These are phyloP conservation scores for Pseudoturritis turrita DNA, from an alignment of 345 rosid genomes.

Conservation along the genomic window DNA sequence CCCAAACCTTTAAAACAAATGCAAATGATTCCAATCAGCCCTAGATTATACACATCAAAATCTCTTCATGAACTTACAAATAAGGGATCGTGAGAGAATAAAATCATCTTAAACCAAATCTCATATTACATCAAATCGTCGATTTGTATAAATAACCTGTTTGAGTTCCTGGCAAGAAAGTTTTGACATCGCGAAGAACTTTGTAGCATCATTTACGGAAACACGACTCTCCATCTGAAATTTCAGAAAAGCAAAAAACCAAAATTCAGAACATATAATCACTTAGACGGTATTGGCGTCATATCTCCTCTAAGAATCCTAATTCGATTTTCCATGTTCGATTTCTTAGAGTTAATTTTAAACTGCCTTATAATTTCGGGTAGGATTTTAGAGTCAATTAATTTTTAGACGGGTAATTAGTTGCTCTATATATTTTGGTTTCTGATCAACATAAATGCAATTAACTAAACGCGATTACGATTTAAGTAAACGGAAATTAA, in stretches of 20 bases:
- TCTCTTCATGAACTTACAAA: not conserved
- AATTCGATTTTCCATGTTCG: too few species aligned
- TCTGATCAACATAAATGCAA: too few species aligned
- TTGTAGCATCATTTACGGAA: slow-evolving; percentile 72
- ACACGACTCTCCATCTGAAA: slow-evolving; percentile 77
- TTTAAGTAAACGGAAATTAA: too few species aligned
- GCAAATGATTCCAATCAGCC: not conserved
- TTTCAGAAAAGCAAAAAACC: not conserved
- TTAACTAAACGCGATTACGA: too few species aligned
- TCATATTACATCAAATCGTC: not conserved
- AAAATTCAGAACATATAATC: not conserved
- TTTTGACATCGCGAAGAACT: slow-evolving; percentile 76
- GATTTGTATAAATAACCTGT: slow-evolving; percentile 50
- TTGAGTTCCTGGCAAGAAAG: slow-evolving; percentile 90
- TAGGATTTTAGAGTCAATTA: too few species aligned
- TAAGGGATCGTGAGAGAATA: not conserved
- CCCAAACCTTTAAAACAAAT: slow-evolving; percentile 66
- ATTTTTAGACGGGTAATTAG: too few species aligned
- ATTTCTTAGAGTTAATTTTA: too few species aligned
- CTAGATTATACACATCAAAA: not conserved
- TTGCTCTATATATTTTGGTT: too few species aligned
- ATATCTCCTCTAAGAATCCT: too few species aligned
- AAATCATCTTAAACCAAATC: not conserved
- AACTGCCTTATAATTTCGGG: too few species aligned
- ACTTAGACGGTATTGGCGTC: too few species aligned